phyloP scores from a whole-genome alignment of 2,329 filamentous ascomycete species.

The Coniochaeta hoffmannii region DNA sequence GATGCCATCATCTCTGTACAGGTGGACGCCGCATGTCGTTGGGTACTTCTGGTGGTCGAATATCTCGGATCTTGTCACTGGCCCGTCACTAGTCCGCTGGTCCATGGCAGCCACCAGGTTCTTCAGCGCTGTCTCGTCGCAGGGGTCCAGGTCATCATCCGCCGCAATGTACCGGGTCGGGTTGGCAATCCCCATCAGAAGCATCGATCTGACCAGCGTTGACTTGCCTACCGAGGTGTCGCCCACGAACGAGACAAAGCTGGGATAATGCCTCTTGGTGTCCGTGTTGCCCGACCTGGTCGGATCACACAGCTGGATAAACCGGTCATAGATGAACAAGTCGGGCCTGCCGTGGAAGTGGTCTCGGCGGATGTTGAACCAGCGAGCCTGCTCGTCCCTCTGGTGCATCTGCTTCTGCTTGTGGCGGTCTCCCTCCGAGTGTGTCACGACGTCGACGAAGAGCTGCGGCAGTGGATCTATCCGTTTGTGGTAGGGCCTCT shows the following conservation, averaged over 20 bases:
- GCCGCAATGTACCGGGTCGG: background rate
- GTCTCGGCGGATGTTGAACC: conserved; percentile 1
- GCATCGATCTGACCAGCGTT: conserved; percentile 14
- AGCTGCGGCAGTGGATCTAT: background rate
- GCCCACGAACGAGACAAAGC: conserved; percentile 16
- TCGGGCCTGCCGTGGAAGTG: background rate
- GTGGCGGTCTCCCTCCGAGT: background rate
- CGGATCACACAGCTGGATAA: conserved; percentile 7
- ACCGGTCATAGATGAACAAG: conserved; percentile 7
- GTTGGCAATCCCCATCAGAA: conserved; percentile 10
- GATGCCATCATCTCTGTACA: conserved; percentile 11
- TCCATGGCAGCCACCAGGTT: conserved; percentile 3
- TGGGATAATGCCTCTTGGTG: conserved; percentile 11
- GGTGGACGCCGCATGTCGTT: conserved; percentile 14
- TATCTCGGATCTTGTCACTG: conserved; percentile 8
- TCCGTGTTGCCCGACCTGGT: conserved; percentile 4
- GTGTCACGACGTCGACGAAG: background rate
- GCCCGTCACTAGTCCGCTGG: conserved; percentile 5
- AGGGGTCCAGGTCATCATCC: background rate
- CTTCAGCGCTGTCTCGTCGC: conserved; percentile 1
- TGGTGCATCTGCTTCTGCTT: conserved; percentile 1
- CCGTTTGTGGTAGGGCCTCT: background rate
- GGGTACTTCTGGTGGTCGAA: conserved; percentile 10
- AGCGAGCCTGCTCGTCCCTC: background rate
- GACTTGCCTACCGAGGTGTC: conserved; percentile 15